phyloP scores from a whole-genome alignment of 306 rosid species.

The Prosopis cineraria region DNA sequence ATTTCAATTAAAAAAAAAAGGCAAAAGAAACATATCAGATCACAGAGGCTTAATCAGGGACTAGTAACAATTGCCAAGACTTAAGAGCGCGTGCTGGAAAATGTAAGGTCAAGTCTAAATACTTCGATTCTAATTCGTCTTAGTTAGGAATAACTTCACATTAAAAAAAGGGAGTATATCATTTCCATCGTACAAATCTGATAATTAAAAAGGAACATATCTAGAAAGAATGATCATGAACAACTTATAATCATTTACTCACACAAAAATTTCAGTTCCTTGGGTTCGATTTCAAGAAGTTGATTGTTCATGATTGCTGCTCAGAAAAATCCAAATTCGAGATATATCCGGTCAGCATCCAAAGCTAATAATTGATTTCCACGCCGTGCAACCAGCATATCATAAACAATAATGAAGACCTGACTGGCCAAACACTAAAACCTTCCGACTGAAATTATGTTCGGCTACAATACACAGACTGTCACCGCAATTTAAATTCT shows the following conservation, averaged over 20 bases:
- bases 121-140: not conserved
- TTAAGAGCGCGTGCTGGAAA: not conserved
- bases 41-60: not conserved
- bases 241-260: slow-evolving; percentile 39
- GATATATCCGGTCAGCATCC: slow-evolving; percentile 14
- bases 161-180: not conserved
- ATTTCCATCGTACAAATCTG: not conserved
- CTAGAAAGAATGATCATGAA: not conserved
- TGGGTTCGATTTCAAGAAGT: slow-evolving; percentile 77
- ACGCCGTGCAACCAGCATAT: slow-evolving; percentile 26
- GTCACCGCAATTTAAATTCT: not conserved
- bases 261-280: slow-evolving; percentile 75
- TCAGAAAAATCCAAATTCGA: slow-evolving; percentile 31
- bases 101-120: not conserved
- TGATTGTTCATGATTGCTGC: slow-evolving; percentile 60
- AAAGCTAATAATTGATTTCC: slow-evolving; percentile 30
- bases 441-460: not conserved
- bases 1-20: not conserved
- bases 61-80: not conserved
- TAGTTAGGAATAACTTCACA: not conserved
- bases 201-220: not conserved
- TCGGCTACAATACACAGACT: not conserved
- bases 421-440: not conserved
- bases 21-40: not conserved
- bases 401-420: not conserved